Evolutionary conservation across 148 eudicot genomes (phyloP).

Genomic region (Spergularia marina): DNA sequence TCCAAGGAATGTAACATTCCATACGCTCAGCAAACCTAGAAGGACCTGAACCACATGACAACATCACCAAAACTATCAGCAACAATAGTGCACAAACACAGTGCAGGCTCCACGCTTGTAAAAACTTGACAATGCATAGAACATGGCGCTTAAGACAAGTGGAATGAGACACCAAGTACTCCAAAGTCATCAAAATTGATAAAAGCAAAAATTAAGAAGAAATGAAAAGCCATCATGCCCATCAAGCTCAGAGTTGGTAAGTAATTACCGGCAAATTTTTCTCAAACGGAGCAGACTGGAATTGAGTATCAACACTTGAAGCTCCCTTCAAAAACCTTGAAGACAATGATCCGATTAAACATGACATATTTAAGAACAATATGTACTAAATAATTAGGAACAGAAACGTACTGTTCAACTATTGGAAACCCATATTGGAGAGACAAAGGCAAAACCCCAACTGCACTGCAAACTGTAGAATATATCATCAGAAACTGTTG

Average conservation of each 20-base stretch:
- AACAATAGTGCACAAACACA: background rate
- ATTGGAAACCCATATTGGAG: conserved; percentile 90
- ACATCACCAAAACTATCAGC: conserved; percentile 9
- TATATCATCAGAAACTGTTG: conserved; percentile 4
- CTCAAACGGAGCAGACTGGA: conserved; percentile 69
- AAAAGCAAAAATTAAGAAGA: background rate
- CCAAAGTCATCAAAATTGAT: background rate
- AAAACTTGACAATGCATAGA: background rate
- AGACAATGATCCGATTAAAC: background rate
- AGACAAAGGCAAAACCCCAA: conserved; percentile 90
- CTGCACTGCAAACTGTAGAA: conserved; percentile 96
- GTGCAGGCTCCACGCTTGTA: background rate
- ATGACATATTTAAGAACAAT: conserved; percentile 9
- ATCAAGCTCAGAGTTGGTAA: conserved; percentile 4
- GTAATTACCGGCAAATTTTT: conserved; percentile 75
- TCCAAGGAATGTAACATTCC: conserved; percentile 96
- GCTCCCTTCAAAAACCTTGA: conserved; percentile 90
- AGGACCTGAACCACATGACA: conserved; percentile 65
- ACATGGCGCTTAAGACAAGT: background rate
- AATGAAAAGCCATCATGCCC: background rate
- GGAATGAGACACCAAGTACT: conserved; percentile 6
- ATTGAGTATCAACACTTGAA: conserved; percentile 90
- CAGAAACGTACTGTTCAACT: conserved; percentile 71
- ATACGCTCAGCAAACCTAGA: conserved; percentile 83
- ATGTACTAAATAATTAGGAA: background rate